Percentiles rank a stretch among this genome's conserved stretches.
phyloP scores from a whole-genome alignment of 345 rosid species.

The Rhizophora apiculata region DNA sequence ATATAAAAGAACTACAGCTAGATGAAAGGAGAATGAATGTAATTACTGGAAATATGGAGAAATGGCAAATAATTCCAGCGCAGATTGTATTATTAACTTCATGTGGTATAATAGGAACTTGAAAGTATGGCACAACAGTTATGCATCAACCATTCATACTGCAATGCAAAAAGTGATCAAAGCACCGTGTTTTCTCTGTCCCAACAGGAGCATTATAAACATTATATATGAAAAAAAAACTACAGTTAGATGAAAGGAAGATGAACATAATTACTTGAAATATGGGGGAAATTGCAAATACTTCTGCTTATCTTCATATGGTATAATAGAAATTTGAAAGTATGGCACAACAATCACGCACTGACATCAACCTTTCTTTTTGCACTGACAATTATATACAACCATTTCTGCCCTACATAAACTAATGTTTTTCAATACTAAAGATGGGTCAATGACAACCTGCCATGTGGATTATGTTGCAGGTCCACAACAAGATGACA shows the following conservation, averaged over 20 bases:
- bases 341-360: too few relatives aligned
- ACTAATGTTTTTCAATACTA: neutral
- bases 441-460: neutral
- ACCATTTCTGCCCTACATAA: neutral
- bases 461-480: neutral
- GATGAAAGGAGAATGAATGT: neutral
- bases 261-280: neutral
- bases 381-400: neutral
- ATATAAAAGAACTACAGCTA: conserved; percentile 3
- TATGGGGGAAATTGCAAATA: neutral
- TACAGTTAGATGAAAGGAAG: neutral
- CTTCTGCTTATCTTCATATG: neutral
- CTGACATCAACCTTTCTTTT: too few relatives aligned
- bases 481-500: neutral
- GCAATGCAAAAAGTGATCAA: conserved; percentile 65
- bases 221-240: neutral
- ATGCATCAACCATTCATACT: too few relatives aligned
- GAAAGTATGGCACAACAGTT: too few relatives aligned
- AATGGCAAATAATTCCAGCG: neutral
- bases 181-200: conserved; percentile 65
- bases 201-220: conserved; percentile 10
- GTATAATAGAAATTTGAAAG: too few relatives aligned
- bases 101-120: too few relatives aligned
- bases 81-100: neutral
- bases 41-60: neutral